phyloP scores from a whole-genome alignment of 768 basidiomycete species.

The Asterophora parasitica region DNA sequence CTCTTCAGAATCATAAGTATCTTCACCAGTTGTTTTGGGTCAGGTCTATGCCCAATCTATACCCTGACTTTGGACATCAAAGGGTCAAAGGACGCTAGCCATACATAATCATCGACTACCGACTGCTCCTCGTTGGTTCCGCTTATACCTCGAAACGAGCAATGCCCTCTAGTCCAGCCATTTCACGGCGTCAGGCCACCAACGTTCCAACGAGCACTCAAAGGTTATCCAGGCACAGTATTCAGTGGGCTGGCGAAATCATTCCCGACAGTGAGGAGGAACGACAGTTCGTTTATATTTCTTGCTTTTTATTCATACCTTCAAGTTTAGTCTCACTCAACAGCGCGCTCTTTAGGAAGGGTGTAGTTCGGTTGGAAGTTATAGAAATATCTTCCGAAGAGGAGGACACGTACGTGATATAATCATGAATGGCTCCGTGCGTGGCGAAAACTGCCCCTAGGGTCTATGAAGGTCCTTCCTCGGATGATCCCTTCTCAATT shows the following conservation, averaged over 20 bases:
- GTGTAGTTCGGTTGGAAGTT: conserved; percentile 22
- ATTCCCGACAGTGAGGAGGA: conserved; percentile 51
- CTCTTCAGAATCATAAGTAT: too few relatives aligned
- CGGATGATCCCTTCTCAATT: conserved; percentile 8
- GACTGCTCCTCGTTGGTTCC: too few relatives aligned
- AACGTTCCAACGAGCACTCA: not conserved
- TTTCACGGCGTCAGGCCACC: not conserved
- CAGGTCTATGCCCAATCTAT: too few relatives aligned
- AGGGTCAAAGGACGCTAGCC: not conserved
- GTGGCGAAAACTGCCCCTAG: not conserved
- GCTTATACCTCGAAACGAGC: not conserved
- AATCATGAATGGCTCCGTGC: not conserved
- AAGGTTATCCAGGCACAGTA: not conserved
- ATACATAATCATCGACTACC: not conserved
- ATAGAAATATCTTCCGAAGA: conserved; percentile 57
- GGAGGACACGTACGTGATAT: conserved; percentile 28
- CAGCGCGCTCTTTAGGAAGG: conserved; percentile 1
- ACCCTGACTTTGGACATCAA: not conserved
- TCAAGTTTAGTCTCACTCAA: too few relatives aligned
- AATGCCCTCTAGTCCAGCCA: conserved; percentile 4
- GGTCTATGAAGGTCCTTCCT: not conserved
- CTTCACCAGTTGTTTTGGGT: too few relatives aligned
- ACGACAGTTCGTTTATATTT: conserved; percentile 21
- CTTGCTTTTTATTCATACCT: too few relatives aligned
- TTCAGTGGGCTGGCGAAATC: conserved; percentile 24